Evolutionary conservation across 345 rosid species (phyloP).

Genomic region (Clausena lansium): DNA sequence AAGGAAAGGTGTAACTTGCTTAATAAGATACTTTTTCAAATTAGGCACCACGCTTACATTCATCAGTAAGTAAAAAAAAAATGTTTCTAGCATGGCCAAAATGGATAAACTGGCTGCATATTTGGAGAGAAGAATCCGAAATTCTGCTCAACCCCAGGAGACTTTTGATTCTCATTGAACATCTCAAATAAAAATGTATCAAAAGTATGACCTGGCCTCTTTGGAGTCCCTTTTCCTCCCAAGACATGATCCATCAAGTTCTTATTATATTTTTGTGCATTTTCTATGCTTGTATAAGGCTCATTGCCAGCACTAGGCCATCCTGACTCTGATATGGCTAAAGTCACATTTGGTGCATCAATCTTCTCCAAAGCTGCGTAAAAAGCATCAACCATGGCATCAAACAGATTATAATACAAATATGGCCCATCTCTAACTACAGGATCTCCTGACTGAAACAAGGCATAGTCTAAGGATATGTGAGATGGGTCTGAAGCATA

Average conservation of each 20-base stretch:
- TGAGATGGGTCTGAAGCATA: slow-evolving; percentile 23
- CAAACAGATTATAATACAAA: slow-evolving; percentile 30
- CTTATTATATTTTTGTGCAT: not conserved
- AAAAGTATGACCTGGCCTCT: not conserved
- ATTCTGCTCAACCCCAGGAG: slow-evolving; percentile 4
- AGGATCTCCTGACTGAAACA: slow-evolving; percentile 9
- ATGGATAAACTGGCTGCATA: slow-evolving; percentile 12
- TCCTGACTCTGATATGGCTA: not conserved
- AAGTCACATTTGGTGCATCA: not conserved
- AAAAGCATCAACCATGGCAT: slow-evolving; percentile 34
- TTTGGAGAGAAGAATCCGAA: slow-evolving; percentile 4
- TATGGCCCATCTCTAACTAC: slow-evolving; percentile 27
- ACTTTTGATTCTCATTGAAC: slow-evolving; percentile 6
- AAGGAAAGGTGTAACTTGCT: not conserved
- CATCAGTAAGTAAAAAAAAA: not conserved
- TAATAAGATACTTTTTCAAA: not conserved
- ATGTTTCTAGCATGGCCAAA: slow-evolving; percentile 1
- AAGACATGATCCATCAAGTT: slow-evolving; percentile 1
- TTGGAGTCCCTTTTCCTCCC: not conserved
- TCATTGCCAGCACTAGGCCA: slow-evolving; percentile 18
- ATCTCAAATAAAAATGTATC: slow-evolving; percentile 2
- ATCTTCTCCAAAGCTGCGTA: slow-evolving; percentile 30
- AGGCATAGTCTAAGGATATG: slow-evolving; percentile 30
- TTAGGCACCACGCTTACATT: not conserved
- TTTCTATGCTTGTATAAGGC: not conserved